Evolutionary conservation across 208 protist genomes (phyloP).

Genomic region (Herpetomonas muscarum): DNA sequence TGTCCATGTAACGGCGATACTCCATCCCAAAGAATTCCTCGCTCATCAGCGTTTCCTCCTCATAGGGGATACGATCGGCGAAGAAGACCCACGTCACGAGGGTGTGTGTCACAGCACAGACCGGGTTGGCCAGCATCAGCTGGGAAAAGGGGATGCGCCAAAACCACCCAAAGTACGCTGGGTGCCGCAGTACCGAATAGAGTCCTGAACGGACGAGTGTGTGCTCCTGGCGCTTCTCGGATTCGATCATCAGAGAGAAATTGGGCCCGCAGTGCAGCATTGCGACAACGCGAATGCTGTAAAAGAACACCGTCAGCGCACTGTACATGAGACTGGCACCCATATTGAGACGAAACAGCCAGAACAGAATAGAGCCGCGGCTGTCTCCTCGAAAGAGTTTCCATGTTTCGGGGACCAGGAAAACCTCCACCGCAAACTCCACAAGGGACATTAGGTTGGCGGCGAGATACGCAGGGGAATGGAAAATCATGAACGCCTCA

Average conservation of each 20-base stretch:
- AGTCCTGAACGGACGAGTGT: slow-evolving; percentile 87
- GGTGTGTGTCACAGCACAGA: slow-evolving; percentile 77
- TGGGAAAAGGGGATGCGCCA: slow-evolving; percentile 90
- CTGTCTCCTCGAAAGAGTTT: slow-evolving; percentile 25
- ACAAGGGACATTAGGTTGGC: slow-evolving; percentile 37
- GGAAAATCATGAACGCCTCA: slow-evolving; percentile 79
- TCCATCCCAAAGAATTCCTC: slow-evolving; percentile 86
- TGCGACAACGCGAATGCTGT: slow-evolving; percentile 63
- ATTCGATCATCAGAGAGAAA: slow-evolving; percentile 85
- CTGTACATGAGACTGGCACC: slow-evolving; percentile 25
- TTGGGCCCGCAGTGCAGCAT: slow-evolving; percentile 83
- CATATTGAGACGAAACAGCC: slow-evolving; percentile 42
- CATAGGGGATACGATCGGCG: slow-evolving; percentile 78
- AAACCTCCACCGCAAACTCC: slow-evolving; percentile 74
- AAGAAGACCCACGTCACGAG: slow-evolving; percentile 91
- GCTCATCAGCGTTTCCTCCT: slow-evolving; percentile 73
- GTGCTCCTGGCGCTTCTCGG: slow-evolving; percentile 56
- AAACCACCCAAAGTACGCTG: slow-evolving; percentile 97
- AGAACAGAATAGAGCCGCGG: background rate
- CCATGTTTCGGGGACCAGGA: slow-evolving; percentile 50
- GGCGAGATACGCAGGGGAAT: slow-evolving; percentile 58
- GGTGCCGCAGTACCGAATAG: slow-evolving; percentile 91
- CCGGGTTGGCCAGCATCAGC: slow-evolving; percentile 90
- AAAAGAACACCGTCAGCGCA: slow-evolving; percentile 43
- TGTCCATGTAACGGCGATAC: slow-evolving; percentile 78